Evolutionary conservation across 352 stramenopile genomes (phyloP).

Genomic region (Phytophthora colocasiae): DNA sequence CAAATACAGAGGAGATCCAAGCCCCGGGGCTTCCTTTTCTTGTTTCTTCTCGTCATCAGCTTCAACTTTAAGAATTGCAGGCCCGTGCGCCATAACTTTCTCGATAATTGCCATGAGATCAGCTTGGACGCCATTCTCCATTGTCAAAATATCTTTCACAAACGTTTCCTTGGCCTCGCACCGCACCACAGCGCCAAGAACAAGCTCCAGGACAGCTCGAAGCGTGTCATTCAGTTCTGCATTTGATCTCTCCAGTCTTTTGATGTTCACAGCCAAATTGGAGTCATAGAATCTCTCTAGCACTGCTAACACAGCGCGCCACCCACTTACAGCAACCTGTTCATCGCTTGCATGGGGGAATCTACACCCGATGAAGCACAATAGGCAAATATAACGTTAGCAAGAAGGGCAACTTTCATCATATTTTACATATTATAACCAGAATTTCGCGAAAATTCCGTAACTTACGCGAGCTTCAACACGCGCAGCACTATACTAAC

Average conservation of each 20-base stretch:
- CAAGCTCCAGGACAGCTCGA: constrained; percentile 43
- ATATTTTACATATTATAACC: neutral
- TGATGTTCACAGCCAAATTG: constrained; percentile 25
- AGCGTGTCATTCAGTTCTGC: constrained; percentile 23
- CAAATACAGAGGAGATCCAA: constrained; percentile 49
- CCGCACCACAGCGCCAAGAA: constrained; percentile 64
- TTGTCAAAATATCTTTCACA: constrained; percentile 70
- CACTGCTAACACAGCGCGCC: constrained; percentile 19
- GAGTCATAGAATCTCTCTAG: constrained; percentile 68
- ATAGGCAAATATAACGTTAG: constrained; percentile 28
- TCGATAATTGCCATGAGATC: constrained; percentile 79
- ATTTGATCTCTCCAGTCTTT: constrained; percentile 18
- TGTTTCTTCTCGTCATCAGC: constrained; percentile 14
- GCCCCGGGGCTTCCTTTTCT: neutral
- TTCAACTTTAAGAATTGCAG: neutral
- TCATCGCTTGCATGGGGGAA: constrained; percentile 14
- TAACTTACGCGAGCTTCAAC: constrained; percentile 25
- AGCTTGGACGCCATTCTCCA: constrained; percentile 65
- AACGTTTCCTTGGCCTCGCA: constrained; percentile 61
- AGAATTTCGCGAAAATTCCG: neutral
- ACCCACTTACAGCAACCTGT: neutral
- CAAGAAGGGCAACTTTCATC: neutral
- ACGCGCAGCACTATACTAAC: constrained; percentile 16
- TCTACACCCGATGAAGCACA: constrained; percentile 9
- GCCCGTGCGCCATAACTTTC: constrained; percentile 43